A percentile compares a stretch with the other conserved stretches of the same genome.
Conservation (phyloP, 2,329 filamentous ascomycete genomes). For the Reticulascus tulasneorum region DNA sequence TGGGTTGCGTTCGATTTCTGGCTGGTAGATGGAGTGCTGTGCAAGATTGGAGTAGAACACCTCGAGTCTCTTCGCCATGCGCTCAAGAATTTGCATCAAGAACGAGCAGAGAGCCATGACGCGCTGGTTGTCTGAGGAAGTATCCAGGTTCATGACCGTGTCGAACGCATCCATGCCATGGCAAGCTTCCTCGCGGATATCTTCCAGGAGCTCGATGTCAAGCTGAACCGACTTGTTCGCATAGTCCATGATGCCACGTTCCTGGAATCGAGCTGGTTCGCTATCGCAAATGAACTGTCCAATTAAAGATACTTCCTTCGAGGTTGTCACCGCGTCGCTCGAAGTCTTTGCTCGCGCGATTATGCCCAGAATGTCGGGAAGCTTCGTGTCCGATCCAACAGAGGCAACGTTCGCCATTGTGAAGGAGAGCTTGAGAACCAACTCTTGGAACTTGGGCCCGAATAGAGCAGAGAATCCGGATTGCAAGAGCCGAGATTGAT, state of each 20-base stretch:
- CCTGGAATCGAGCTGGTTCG: slow-evolving; percentile 43
- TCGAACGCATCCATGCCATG: slow-evolving; percentile 53
- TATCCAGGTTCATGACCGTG: slow-evolving; percentile 37
- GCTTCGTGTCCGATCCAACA: slow-evolving; percentile 25
- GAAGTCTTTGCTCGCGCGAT: slow-evolving; percentile 40
- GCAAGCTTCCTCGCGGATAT: slow-evolving; percentile 48
- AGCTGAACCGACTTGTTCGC: slow-evolving; percentile 44
- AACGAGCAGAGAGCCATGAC: slow-evolving; percentile 39
- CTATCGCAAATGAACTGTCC: slow-evolving; percentile 45
- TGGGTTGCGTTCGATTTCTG: slow-evolving; percentile 48
- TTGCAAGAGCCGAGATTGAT: slow-evolving; percentile 48
- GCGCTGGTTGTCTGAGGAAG: slow-evolving; percentile 30
- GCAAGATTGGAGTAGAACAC: slow-evolving; percentile 49
- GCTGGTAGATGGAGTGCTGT: slow-evolving; percentile 44
- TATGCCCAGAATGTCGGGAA: slow-evolving; percentile 42
- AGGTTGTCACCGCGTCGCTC: slow-evolving; percentile 38
- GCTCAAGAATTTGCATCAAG: slow-evolving; percentile 47
- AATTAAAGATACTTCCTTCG: slow-evolving; percentile 45
- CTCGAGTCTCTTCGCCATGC: slow-evolving; percentile 47
- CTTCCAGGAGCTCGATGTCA: slow-evolving; percentile 50
- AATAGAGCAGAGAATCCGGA: slow-evolving; percentile 47
- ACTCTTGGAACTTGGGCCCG: slow-evolving; percentile 47
- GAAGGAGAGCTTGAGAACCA: slow-evolving; percentile 50
- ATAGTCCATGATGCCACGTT: slow-evolving; percentile 48
- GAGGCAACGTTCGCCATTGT: slow-evolving; percentile 37